A percentile compares a stretch with the other conserved stretches of the same genome.
These are phyloP conservation scores for Cylindrotheca fusiformis DNA, from an alignment of 108 stramenopile genomes.

Conservation along the genomic window DNA sequence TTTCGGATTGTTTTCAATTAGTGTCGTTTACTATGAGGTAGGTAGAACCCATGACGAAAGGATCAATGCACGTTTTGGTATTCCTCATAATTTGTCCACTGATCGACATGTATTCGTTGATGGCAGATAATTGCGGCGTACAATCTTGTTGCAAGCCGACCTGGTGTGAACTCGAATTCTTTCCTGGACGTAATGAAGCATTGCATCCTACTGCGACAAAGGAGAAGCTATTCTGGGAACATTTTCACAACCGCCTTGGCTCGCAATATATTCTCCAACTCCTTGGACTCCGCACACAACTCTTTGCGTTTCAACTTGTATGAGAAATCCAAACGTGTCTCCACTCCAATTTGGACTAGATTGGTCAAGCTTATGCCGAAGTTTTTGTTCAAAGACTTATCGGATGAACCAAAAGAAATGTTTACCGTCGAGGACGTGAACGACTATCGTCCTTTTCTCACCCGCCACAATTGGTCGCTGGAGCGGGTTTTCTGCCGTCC, in stretches of 20 bases:
- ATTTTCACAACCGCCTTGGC: constrained; percentile 7
- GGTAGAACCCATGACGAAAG: neutral
- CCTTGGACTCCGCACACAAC: constrained; percentile 9
- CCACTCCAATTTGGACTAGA: neutral
- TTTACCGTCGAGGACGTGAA: constrained; percentile 48
- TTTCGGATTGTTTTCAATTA: constrained; percentile 30
- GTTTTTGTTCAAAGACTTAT: constrained; percentile 14
- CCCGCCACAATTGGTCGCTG: constrained; percentile 48
- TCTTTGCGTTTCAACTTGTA: too few relatives aligned
- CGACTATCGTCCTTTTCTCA: constrained; percentile 52
- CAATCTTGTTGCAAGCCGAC: constrained; percentile 1
- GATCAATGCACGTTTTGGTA: neutral
- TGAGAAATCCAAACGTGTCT: too few relatives aligned
- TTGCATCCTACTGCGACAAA: constrained; percentile 24
- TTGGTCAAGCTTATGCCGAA: neutral
- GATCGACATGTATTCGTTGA: too few relatives aligned
- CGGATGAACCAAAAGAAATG: constrained; percentile 40
- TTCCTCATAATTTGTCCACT: too few relatives aligned
- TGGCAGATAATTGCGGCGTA: constrained; percentile 12
- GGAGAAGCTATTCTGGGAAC: constrained; percentile 9
- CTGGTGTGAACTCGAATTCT: neutral
- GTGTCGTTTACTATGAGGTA: constrained; percentile 45
- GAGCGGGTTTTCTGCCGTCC: constrained; percentile 43
- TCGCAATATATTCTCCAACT: constrained; percentile 3
- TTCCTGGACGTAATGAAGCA: constrained; percentile 15